A percentile compares a stretch with the other conserved stretches of the same genome.
Evolutionary conservation across 2,329 filamentous ascomycete genomes (phyloP).

Genomic region (Botrytis porri): DNA sequence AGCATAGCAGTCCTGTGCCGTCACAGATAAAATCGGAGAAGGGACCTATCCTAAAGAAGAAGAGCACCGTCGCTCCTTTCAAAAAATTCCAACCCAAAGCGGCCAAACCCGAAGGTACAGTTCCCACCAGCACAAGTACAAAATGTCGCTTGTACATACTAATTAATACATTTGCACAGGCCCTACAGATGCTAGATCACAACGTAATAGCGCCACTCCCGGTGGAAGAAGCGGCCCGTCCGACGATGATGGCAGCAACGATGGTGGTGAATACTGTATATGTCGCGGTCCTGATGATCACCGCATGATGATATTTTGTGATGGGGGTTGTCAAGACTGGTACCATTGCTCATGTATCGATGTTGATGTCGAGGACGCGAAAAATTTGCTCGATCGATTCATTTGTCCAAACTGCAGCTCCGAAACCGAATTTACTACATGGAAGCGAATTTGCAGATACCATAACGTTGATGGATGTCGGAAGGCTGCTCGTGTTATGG

Average conservation of each 20-base stretch:
- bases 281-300: constrained; percentile 38
- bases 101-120: constrained; percentile 28
- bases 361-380: constrained; percentile 34
- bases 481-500: constrained; percentile 34
- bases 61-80: constrained; percentile 29
- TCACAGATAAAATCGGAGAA: constrained; percentile 23
- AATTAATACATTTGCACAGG: constrained; percentile 8
- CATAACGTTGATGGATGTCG: constrained; percentile 32
- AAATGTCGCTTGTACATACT: neutral
- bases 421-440: constrained; percentile 32
- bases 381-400: constrained; percentile 36
- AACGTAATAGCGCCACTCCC: constrained; percentile 24
- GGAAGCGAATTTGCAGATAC: constrained; percentile 37
- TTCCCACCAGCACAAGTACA: neutral
- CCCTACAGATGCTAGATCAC: constrained; percentile 20
- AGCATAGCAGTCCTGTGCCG: constrained; percentile 26
- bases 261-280: constrained; percentile 38
- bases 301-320: constrained; percentile 38
- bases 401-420: constrained; percentile 36
- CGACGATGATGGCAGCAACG: constrained; percentile 35
- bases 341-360: constrained; percentile 37
- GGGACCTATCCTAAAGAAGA: constrained; percentile 28
- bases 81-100: constrained; percentile 28
- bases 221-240: constrained; percentile 18
- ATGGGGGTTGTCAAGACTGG: constrained; percentile 38